Base-by-base conservation (phyloP, 2,329 filamentous ascomycete species). In the Xylaria digitata region DNA sequence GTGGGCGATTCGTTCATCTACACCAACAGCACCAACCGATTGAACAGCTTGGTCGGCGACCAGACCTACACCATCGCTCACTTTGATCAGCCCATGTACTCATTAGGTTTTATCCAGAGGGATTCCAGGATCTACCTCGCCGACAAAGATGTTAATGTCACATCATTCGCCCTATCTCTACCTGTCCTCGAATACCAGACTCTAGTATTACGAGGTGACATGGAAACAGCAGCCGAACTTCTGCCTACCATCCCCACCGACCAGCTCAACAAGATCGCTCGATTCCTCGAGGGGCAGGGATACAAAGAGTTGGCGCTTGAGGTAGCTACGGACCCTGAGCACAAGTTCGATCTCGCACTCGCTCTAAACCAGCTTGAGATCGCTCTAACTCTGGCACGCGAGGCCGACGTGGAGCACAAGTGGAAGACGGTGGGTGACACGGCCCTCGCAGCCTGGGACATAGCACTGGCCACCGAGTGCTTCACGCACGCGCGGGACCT, bases 1-100 rank as follows among this genome's bases (percentile, higher is more conserved):
- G 92, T 99, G 64, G 96, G 96, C 69, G 96, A 99, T 82, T 97
- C 95, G 83, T 97, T 99, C 85, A 94, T 98, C 79, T 99, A 98
- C 86, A 97, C 96, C 62, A 98, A 97, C 85, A 92, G 87, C 79
- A 97, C 94, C 9, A 97, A 98, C 85, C 92, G 96, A 69, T 85
- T 99, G 67, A 98, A 98, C 84, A 98, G 98, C 82, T 89, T 99
- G 23, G 95, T 99, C 15, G 96, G 96, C 71, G 96, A 98, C 81
- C 94, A 98, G 82, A 97, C 94, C 15, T 97, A 98, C 85, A 97
- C 95, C 3, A 92, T 99, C 71, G 96, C 94, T 13, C 95, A 98
- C 82, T 98, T 97, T 76, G 96, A 99, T 80, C 91, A 94, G 78
- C 89, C 94, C 30, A 94, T 96, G 90, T 99, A 98, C 80, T 87